Evolutionary conservation across 2,329 filamentous ascomycete genomes (phyloP).

Genomic region (Didymella segeticola): DNA sequence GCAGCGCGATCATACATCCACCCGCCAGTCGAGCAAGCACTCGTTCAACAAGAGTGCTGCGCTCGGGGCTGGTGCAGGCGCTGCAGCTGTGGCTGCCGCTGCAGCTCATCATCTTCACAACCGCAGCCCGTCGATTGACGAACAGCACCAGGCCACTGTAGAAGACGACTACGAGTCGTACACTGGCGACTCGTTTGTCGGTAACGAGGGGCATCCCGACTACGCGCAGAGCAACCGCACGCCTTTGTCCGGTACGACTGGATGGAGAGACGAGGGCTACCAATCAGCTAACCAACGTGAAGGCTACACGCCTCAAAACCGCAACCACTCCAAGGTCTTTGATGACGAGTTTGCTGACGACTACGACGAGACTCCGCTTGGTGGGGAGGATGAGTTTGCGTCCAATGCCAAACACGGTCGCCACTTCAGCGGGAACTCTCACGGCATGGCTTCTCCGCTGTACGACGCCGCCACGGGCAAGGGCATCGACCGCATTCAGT

Average conservation of each 20-base stretch:
- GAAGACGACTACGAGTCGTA: slow-evolving; percentile 48
- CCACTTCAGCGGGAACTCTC: slow-evolving; percentile 86
- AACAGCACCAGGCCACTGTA: slow-evolving; percentile 45
- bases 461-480: slow-evolving; percentile 89
- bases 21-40: slow-evolving; percentile 34
- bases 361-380: slow-evolving; percentile 52
- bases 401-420: slow-evolving; percentile 61
- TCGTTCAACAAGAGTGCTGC: slow-evolving; percentile 41
- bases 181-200: slow-evolving; percentile 44
- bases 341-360: slow-evolving; percentile 64
- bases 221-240: slow-evolving; percentile 42
- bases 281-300: slow-evolving; percentile 75
- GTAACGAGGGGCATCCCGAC: slow-evolving; percentile 40
- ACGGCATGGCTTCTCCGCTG: slow-evolving; percentile 86
- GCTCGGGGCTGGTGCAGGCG: slow-evolving; percentile 57
- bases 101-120: slow-evolving; percentile 53
- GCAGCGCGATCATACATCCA: slow-evolving; percentile 42
- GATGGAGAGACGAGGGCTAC: slow-evolving; percentile 81
- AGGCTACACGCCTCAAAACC: slow-evolving; percentile 53
- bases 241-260: slow-evolving; percentile 60
- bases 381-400: slow-evolving; percentile 54
- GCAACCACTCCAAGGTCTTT: slow-evolving; percentile 55
- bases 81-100: slow-evolving; percentile 62
- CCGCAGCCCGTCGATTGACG: slow-evolving; percentile 35
- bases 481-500: slow-evolving; percentile 90